A percentile compares a stretch with the other conserved stretches of the same genome.
These are phyloP conservation scores for Flaveria sonorensis DNA, from an alignment of 129 eudicot species.

Conservation along the genomic window DNA sequence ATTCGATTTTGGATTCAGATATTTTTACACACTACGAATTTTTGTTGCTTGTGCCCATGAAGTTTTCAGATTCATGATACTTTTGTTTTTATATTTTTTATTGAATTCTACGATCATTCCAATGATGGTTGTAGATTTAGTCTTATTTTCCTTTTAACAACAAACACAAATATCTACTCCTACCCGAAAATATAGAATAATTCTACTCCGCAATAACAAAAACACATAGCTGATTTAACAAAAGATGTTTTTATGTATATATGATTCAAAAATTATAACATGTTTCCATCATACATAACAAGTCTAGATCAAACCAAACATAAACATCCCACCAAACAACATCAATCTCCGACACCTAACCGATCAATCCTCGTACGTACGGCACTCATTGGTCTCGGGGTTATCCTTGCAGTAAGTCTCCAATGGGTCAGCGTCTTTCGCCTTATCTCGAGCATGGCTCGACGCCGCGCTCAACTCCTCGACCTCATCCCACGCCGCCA, in stretches of 20 bases:
- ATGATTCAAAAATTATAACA: constrained; percentile 25
- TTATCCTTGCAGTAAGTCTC: constrained; percentile 90
- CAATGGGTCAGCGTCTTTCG: constrained; percentile 60
- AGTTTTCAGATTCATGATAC: too few species aligned
- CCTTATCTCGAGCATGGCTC: constrained; percentile 80
- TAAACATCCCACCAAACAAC: constrained; percentile 6
- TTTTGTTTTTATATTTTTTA: too few species aligned
- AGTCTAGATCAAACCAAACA: constrained; percentile 13
- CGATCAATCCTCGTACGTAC: constrained; percentile 73
- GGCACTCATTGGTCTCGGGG: constrained; percentile 85
- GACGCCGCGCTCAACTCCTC: constrained; percentile 96
- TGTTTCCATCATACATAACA: constrained; percentile 29
- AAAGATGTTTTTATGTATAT: constrained; percentile 24
- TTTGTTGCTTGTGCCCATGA: too few species aligned
- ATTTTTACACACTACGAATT: too few species aligned
- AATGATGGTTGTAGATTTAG: too few species aligned
- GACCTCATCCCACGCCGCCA: constrained; percentile 96
- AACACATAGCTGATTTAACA: neutral
- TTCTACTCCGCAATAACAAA: neutral
- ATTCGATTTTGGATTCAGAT: too few species aligned
- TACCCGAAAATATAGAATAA: too few species aligned
- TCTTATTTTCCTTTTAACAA: too few species aligned
- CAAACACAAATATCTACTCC: too few species aligned
- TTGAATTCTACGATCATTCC: too few species aligned
- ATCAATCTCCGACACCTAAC: neutral